A percentile compares a stretch with the other conserved stretches of the same genome.
Conservation (phyloP, 2,329 filamentous ascomycete species). For the Fonsecaea multimorphosa region DNA sequence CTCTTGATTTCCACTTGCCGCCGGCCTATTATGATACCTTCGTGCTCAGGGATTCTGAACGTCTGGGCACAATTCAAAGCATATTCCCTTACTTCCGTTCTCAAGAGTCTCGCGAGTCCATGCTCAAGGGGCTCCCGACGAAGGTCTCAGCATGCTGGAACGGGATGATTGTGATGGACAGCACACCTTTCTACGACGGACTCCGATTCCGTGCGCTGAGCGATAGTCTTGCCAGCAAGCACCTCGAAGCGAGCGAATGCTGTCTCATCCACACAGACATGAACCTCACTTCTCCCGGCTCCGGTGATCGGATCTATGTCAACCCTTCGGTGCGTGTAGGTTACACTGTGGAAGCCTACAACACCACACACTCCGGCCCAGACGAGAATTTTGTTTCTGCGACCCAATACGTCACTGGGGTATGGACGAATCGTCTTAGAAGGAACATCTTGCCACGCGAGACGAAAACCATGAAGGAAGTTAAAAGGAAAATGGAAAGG, state of each 20-base stretch:
- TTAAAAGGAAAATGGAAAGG: conserved; percentile 46
- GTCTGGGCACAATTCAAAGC: conserved; percentile 66
- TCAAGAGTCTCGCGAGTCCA: conserved; percentile 57
- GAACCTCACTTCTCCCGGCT: conserved; percentile 36
- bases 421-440: conserved; percentile 66
- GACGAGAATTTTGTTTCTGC: conserved; percentile 55
- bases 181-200: conserved; percentile 60
- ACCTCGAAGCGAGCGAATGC: conserved; percentile 77
- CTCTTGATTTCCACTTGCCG: conserved; percentile 69
- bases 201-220: conserved; percentile 69
- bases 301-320: conserved; percentile 46
- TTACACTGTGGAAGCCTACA: conserved; percentile 45
- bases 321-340: conserved; percentile 51
- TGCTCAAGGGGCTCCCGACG: conserved; percentile 61
- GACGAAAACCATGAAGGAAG: conserved; percentile 48
- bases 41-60: conserved; percentile 70
- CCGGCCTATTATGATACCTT: conserved; percentile 77
- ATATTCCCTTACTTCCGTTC: conserved; percentile 70
- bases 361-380: conserved; percentile 46
- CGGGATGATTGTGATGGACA: conserved; percentile 60
- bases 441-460: conserved; percentile 50
- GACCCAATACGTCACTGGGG: conserved; percentile 57
- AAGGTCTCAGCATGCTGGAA: conserved; percentile 72
- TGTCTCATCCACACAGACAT: conserved; percentile 63
- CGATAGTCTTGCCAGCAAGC: conserved; percentile 61